Conservation (phyloP, 2,329 filamentous ascomycete species). For the Phialocephala subalpina region DNA sequence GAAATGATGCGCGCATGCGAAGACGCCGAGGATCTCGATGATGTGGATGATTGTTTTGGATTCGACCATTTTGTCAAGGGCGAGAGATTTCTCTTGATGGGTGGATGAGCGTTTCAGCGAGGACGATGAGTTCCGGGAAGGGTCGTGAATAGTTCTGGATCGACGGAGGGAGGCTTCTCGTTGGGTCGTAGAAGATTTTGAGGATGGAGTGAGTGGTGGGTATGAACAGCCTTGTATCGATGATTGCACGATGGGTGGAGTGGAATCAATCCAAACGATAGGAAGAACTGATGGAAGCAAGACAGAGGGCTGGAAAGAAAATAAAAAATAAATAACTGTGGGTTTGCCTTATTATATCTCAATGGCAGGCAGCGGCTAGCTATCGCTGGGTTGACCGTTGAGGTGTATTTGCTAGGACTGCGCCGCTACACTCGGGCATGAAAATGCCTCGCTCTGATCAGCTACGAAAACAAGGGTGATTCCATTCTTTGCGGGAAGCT, state of each 20-base stretch:
- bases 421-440: conserved; percentile 3
- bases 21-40: conserved; percentile 35
- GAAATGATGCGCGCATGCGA: conserved; percentile 38
- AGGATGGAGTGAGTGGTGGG: not conserved
- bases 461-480: not conserved
- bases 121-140: conserved; percentile 8
- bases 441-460: conserved; percentile 1
- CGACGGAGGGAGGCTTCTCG: conserved; percentile 10
- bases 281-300: conserved; percentile 4
- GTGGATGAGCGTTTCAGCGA: conserved; percentile 3
- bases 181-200: conserved; percentile 8
- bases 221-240: not conserved
- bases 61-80: conserved; percentile 30
- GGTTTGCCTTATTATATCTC: not conserved
- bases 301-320: not conserved
- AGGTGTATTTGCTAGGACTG: not conserved
- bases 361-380: not conserved
- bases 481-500: not conserved
- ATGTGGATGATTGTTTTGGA: conserved; percentile 33
- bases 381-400: not conserved
- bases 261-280: not conserved
- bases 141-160: conserved; percentile 3
- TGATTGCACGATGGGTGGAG: not conserved
- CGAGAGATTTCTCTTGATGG: conserved; percentile 13
- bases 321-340: not conserved